A percentile compares a stretch with the other conserved stretches of the same genome.
phyloP scores from a whole-genome alignment of 768 basidiomycete species.

The Astraeus odoratus region DNA sequence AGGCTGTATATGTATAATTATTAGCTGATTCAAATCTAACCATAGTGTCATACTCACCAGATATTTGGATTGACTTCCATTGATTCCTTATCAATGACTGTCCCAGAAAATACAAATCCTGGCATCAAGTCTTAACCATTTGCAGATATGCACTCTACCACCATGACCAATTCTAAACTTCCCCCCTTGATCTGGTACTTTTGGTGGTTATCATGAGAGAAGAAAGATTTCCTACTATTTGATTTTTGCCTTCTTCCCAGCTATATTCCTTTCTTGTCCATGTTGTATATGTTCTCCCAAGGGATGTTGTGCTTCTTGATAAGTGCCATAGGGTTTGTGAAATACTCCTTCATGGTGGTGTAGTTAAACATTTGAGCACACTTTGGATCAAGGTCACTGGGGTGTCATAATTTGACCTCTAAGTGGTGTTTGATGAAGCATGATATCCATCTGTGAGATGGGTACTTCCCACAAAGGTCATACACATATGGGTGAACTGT shows the following conservation, averaged over 20 bases:
- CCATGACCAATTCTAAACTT: slow-evolving; percentile 39
- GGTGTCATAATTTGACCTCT: slow-evolving; percentile 16
- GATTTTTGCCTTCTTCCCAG: slow-evolving; percentile 21
- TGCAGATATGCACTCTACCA: slow-evolving; percentile 39
- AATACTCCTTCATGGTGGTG: slow-evolving; percentile 21
- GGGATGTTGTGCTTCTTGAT: slow-evolving; percentile 23
- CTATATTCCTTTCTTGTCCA: slow-evolving; percentile 32
- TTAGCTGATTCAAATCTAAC: not conserved
- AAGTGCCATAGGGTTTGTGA: slow-evolving; percentile 15
- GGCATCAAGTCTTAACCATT: slow-evolving; percentile 31
- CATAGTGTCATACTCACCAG: slow-evolving; percentile 8
- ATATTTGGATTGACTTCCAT: slow-evolving; percentile 18
- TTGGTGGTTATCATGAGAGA: not conserved
- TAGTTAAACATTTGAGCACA: slow-evolving; percentile 28
- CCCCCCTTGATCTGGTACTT: slow-evolving; percentile 21
- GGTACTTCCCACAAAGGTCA: not conserved
- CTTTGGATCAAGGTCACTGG: slow-evolving; percentile 29
- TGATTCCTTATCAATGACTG: slow-evolving; percentile 18
- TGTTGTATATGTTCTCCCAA: slow-evolving; percentile 27
- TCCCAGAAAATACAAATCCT: slow-evolving; percentile 33
- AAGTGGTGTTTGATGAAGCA: slow-evolving; percentile 18
- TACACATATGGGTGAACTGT: slow-evolving; percentile 9
- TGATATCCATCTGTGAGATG: slow-evolving; percentile 10
- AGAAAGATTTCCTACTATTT: slow-evolving; percentile 16
- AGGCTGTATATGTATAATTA: slow-evolving; percentile 20